Evolutionary conservation across 805 yeast species (phyloP), one percentile per base, ranked within the genome.

Genomic region (Teunomyces stri): DNA sequence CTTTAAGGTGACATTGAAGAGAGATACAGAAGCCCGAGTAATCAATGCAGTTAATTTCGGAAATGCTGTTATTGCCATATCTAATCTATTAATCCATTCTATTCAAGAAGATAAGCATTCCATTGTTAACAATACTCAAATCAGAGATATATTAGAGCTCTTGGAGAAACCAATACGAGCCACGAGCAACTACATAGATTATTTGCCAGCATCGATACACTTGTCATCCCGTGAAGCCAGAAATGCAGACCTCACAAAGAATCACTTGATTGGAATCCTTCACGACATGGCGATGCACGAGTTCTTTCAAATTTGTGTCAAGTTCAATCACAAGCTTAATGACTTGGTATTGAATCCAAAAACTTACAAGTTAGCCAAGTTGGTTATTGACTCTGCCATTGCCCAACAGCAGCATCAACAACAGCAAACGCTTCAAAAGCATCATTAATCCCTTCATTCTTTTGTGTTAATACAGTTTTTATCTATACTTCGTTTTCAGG

Each of bases 381-480:
- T 88, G 84, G 86, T 86, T 22, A 74, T 84, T 47, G 90, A 85
- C 54, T 76, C 76, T 27, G 85, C 85, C 12, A 69, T 80, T 45
- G 81, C 80, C 13, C 80, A 79, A 47, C 72, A 71, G 50, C 68
- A 62, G 45, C 65, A 65, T 46, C 52, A 52, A 35, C 46, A 45
- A 29, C 45, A 21, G 7, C 72, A 71, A 29, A 42, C 27, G 15
- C 40, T 15, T 7, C 42, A 28, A 18, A 40, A 27, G 22, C 33
- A 40, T 43, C 41, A 27, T 37, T 28, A 29, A 41, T 47, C 15
- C 18, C 44, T 10, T 42, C 30, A 11, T 42, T 31, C 11, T 40
- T 13, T 40, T 12, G 34, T 15, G 34, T 40, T 20, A 15, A 20
- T 21, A n/a, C 18, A 20, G 20, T 22, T 42, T 5, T 21, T 11